Conservation (phyloP, 1,139 yeast species). For the Protomyces arabidopsidicola region DNA sequence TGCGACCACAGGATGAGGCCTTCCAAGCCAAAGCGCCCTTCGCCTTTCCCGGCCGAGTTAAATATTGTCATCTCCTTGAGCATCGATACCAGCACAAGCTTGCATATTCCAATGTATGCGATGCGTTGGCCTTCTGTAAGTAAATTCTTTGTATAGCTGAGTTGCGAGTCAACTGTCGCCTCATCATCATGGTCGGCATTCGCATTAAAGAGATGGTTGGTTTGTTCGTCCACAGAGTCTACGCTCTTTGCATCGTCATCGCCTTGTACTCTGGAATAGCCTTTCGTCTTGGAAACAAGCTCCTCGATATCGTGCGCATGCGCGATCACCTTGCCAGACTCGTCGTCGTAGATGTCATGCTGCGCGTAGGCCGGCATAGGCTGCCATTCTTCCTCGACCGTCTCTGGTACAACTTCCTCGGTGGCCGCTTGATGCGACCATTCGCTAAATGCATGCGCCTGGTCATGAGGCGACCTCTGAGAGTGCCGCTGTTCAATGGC, state of each 20-base stretch:
- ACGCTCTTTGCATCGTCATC: constrained; percentile 80
- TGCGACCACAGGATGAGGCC: constrained; percentile 84
- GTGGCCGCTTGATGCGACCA: constrained; percentile 23
- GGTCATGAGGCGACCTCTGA: neutral
- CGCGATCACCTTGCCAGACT: constrained; percentile 50
- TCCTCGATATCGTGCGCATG: constrained; percentile 35
- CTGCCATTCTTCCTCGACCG: constrained; percentile 45
- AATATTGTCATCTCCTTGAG: constrained; percentile 69
- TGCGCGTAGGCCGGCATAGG: constrained; percentile 60
- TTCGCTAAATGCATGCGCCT: constrained; percentile 14
- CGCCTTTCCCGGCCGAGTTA: constrained; percentile 55
- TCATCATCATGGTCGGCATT: constrained; percentile 44
- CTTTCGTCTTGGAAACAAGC: constrained; percentile 44
- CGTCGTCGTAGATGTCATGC: constrained; percentile 52
- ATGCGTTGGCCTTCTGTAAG: constrained; percentile 78
- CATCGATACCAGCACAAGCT: constrained; percentile 70
- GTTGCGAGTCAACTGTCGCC: constrained; percentile 52
- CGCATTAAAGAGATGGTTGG: constrained; percentile 67
- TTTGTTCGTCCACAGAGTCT: constrained; percentile 63
- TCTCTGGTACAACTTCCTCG: constrained; percentile 28
- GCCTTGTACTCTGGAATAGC: constrained; percentile 84
- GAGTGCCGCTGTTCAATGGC: constrained; percentile 1
- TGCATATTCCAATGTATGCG: constrained; percentile 84
- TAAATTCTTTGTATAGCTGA: constrained; percentile 75
- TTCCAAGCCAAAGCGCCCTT: constrained; percentile 65